Base-by-base conservation (phyloP, 352 stramenopile genomes). In the Phytophthora colocasiae region DNA sequence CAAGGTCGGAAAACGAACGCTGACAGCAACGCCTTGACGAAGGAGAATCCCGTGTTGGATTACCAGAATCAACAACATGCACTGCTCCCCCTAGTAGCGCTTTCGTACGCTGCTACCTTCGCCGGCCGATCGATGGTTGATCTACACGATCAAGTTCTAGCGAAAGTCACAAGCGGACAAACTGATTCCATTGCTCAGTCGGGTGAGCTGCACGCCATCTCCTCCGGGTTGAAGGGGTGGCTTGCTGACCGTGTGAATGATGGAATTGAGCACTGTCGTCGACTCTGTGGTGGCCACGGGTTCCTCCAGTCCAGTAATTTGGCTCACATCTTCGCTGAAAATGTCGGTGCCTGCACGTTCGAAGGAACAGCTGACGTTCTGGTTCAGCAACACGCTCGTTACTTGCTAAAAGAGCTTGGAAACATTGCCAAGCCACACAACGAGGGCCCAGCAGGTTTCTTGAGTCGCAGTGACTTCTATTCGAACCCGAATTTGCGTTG, bases 361-460 rank as follows among this genome's bases (percentile, higher is more conserved):
- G 78, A 86, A 69, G 78, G 78, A 51, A 86, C 75, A 34, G 71
- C 77, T 44, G 75, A 86, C 51, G 75, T 86, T 48, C 56, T 86
- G 17, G 75, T 81, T 45, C 69, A 82, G 63, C 78, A 86, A 52
- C 75, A 83, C 58, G 63, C 74, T 4, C 63, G 70, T 1, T 83
- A 77, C 36, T 60, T 86, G 15, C 47, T 77, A 49, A 85, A 81
- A 60, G 53, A 70, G 36, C 48, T 58, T 29, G 45, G 31, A 38
- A 55, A 48, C 3, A 19, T 50, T 17, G 15, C 43, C 14, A 49
- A 49, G 9, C 7, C 29, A 1, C 15, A 47, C 15, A 26, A 7
- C 26, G 40, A 55, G 47, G 41, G 31, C 26, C 56, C 66, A 8
- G 47, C 68, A 40, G 53, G 40, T 14, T 81, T 84, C 58, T 55